These are phyloP conservation scores for Aureobasidium sp. DNA, from an alignment of 2,329 filamentous ascomycete species.

Conservation along the genomic window DNA sequence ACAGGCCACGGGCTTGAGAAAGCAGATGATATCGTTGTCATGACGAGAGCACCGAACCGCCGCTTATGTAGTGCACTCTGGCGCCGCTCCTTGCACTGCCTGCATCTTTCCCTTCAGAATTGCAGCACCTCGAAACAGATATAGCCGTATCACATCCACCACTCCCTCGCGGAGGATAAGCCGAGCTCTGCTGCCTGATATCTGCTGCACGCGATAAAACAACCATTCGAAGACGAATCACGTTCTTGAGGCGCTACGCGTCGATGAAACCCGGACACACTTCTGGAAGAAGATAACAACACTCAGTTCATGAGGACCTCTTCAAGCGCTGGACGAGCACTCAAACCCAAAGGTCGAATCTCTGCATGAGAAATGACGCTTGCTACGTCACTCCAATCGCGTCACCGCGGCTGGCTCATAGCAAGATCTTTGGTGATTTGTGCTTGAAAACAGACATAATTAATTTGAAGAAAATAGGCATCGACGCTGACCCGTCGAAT, in stretches of 20 bases:
- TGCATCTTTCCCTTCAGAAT: too few species aligned
- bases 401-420: background rate
- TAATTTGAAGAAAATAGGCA: conserved; percentile 7
- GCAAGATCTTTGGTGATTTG: background rate
- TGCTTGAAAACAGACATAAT: background rate
- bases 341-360: background rate
- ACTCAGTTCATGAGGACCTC: too few species aligned
- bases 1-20: too few species aligned
- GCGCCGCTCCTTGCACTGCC: too few species aligned
- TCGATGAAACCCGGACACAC: background rate
- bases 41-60: too few species aligned
- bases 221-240: background rate
- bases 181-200: background rate
- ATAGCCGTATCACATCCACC: background rate
- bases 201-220: background rate
- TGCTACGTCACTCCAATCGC: background rate
- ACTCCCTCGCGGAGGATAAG: background rate
- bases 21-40: too few species aligned
- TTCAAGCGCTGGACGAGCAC: too few species aligned
- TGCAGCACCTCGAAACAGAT: background rate
- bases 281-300: background rate
- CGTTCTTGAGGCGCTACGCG: background rate
- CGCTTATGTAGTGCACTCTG: too few species aligned
- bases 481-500: background rate
- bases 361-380: background rate